Base-by-base conservation (phyloP, 1,284 basidiomycete species). In the Chiua sp. region DNA sequence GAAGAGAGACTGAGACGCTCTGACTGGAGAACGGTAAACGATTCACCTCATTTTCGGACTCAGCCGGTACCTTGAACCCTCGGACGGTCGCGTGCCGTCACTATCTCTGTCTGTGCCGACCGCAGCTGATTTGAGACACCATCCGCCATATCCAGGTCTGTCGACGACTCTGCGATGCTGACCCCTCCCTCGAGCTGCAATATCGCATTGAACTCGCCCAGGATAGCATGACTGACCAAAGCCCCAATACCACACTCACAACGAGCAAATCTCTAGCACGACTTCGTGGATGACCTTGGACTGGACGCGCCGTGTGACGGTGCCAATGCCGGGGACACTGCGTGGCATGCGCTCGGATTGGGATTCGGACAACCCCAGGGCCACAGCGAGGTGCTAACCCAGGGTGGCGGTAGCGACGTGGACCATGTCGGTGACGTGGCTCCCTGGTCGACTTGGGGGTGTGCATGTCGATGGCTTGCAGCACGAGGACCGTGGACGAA, bases 201-300 rank as follows among this genome's bases (percentile, higher is more conserved):
- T 87, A 86, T 65, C 69, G 65, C 22, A 77, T 84, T 63, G 84
- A 85, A 60, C 81, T 86, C 33, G 76, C 61, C 0, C 75, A 76
- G 0, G 80, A 84, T 57, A 80, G 81, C 1, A 73, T 87, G 66
- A 55, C 77, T 12, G 77, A 83, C 44, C 75, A 73, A 35, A 18
- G 10, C 7, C 18, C 18, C 33, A 6, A 33, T 35, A 6, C 18
- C 30, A 32, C 30, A 10, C 30, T 57, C 63, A 62, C 77, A 11
- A 68, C 73, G 33, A 61, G 72, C 1, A 79, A 82, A 2, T 79
- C 80, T 7, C 72, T 85, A 7, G 56, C 63, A 0, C 71, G 69
- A 2, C 75, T 86, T 72, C 78, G 4, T 87, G 85, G 84, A 55
- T 68, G 1, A 69, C 60, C 20, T 70, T 83, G 22, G 64, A 67